Evolutionary conservation across 805 yeast species (phyloP), one percentile per base, ranked within the genome.

Genomic region (Candida parachauliodes): DNA sequence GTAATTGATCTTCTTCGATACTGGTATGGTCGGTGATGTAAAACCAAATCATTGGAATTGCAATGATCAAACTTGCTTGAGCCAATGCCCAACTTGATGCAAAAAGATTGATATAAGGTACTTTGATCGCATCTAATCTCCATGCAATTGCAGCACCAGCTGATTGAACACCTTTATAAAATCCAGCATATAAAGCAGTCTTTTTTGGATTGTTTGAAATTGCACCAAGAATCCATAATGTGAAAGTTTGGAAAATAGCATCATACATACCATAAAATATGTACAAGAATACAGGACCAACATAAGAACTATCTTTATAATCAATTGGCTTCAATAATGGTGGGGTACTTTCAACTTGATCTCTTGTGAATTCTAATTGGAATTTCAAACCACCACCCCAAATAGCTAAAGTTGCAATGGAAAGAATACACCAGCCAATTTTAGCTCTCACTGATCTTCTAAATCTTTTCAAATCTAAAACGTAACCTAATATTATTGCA

Each of bases 81-180:
- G 66, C 57, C 43, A 78, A 57, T 8, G 60, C 82, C 81, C 82
- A 77, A 11, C 74, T 64, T 8, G 73, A 57, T 9, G 59, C 75
- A 52, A 75, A 76, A 52, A 74, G 50, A 26, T 50, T 49, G 49
- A 61, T 59, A 53, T 65, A 78, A 7, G 62, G 43, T 20, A 39
- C 42, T 9, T 50, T 55, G 24, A 61, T 42, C 21, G 76, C 70
- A 49, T 77, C 82, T 44, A 76, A 55, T 47, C 79, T 60, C 83
- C 82, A 79, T 10, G 70, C 72, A 32, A 79, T 63, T 17, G 79
- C 83, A 10, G 79, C 77, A 52, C 81, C 81, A 8, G 82, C 83
- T 28, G 79, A 70, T 59, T 79, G 84, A 41, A 79, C 55, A 40
- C 80, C 77, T 62, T 79, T 79, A 62, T 77, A 79, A 54, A 74